These are phyloP conservation scores for Pleurotus citrinopileatus DNA, from an alignment of 768 basidiomycete species.

Conservation along the genomic window DNA sequence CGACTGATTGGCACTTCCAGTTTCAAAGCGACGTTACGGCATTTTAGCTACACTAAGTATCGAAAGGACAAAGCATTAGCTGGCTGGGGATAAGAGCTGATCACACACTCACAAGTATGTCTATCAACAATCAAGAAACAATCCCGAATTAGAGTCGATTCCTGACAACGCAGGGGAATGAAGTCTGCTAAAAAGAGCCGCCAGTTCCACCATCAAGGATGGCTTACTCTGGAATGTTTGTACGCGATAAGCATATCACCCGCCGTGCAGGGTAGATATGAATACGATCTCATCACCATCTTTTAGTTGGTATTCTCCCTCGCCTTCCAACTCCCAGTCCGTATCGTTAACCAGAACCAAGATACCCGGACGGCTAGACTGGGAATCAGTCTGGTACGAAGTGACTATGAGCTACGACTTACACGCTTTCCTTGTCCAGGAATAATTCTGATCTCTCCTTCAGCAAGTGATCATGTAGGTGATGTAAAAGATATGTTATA, in stretches of 20 bases:
- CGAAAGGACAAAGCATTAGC: too few relatives aligned
- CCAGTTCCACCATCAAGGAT: too few relatives aligned
- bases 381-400: not conserved
- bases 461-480: constrained; percentile 74
- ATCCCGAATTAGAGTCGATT: too few relatives aligned
- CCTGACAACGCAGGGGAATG: too few relatives aligned
- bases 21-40: too few relatives aligned
- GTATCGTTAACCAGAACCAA: constrained; percentile 96
- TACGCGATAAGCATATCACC: constrained; percentile 38
- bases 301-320: constrained; percentile 78
- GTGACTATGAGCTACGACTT: constrained; percentile 8
- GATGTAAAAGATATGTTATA: constrained; percentile 73
- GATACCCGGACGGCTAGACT: constrained; percentile 85
- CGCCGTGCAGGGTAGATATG: constrained; percentile 94
- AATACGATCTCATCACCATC: constrained; percentile 90
- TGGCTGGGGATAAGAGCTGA: too few relatives aligned
- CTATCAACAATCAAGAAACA: too few relatives aligned
- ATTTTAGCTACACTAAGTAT: too few relatives aligned
- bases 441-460: constrained; percentile 89
- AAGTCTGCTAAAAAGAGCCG: too few relatives aligned
- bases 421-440: constrained; percentile 86
- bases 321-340: constrained; percentile 97
- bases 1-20: too few relatives aligned
- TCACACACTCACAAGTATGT: too few relatives aligned
- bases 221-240: too few relatives aligned